Conservation (phyloP, 805 yeast species). For the Clavispora carvajalis region DNA sequence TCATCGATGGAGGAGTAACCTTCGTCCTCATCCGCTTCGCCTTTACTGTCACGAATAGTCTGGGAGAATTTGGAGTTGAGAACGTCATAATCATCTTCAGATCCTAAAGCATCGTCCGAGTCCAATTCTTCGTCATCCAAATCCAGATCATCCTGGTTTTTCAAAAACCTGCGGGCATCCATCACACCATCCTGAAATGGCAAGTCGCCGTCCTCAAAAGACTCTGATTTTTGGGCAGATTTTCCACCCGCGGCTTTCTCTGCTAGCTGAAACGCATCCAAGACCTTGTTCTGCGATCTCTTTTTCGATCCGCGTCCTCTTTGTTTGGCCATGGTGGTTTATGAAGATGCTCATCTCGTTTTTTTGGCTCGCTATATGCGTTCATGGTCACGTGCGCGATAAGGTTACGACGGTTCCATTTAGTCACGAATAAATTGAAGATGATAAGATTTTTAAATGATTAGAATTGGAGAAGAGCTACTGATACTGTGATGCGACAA, state of each 20-base stretch:
- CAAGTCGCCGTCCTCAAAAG: conserved; percentile 15
- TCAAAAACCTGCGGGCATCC: conserved; percentile 36
- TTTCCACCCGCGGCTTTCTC: conserved; percentile 26
- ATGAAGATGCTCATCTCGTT: conserved; percentile 2
- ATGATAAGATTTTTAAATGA: too few species aligned
- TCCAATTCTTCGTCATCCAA: conserved; percentile 65
- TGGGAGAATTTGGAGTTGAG: conserved; percentile 65
- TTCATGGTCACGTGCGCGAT: conserved; percentile 1
- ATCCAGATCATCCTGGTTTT: conserved; percentile 18
- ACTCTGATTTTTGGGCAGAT: conserved; percentile 17
- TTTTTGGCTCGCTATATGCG: background rate
- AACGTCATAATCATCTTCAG: conserved; percentile 65
- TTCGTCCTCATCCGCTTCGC: conserved; percentile 25
- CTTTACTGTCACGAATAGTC: conserved; percentile 54
- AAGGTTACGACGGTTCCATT: background rate
- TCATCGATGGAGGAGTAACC: conserved; percentile 77
- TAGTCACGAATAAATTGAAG: too few species aligned
- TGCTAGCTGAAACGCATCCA: conserved; percentile 43
- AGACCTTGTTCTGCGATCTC: conserved; percentile 32
- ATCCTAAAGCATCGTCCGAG: conserved; percentile 86
- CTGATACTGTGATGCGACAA: too few species aligned
- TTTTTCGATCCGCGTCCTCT: conserved; percentile 19
- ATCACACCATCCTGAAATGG: conserved; percentile 33
- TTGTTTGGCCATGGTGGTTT: conserved; percentile 11
- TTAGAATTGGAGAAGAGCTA: too few species aligned